Evolutionary conservation across 1,139 yeast species (phyloP), one percentile per base, ranked within the genome.

Genomic region (Magnusiomyces tetraspermus): DNA sequence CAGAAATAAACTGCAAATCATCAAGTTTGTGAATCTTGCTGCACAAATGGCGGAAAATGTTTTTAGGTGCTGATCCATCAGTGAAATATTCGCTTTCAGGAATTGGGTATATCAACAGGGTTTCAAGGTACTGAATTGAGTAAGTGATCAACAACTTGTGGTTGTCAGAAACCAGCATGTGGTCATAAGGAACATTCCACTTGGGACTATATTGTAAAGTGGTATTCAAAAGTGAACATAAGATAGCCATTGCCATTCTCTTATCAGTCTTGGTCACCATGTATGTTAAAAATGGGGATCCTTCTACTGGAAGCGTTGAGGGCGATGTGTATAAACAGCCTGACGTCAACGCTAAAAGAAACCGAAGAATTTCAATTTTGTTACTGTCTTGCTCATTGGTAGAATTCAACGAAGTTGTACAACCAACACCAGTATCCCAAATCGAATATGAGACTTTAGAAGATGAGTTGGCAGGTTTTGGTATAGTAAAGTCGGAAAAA

Each of bases 391-490:
- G 62, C 10, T 76, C 72, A 3, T 61, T 60, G 2, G 66, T 62
- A 2, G 67, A 57, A 11, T 79, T 71, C 51, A 76, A 71, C 0
- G 84, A 79, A 1, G 71, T 62, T 8, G 71, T 64, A 55, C 76
- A 65, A 0, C 89, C 94, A 43, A 87, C 75, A 1, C 96, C 96
- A 0, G 86, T 80, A 60, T 85, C 94, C 95, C 95, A 86, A 1
- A 83, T 63, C n/a, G 59, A 49, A 40, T 59, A 55, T 19, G 54
- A 54, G 11, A 57, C 58, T 44, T 56, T 55, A 5, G 57, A 44
- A 22, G 51, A 46, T 21, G 41, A 58, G 24, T 53, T 58, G 33
- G 44, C 52, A 13, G 59, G 44, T 4, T 66, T 65, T 1, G 76
- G 68, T 15, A 80, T 64, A 0, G 94, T 81, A 62, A 85, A 85